phyloP scores from a whole-genome alignment of 2,329 filamentous ascomycete genomes.

The Cercospora citrullina region DNA sequence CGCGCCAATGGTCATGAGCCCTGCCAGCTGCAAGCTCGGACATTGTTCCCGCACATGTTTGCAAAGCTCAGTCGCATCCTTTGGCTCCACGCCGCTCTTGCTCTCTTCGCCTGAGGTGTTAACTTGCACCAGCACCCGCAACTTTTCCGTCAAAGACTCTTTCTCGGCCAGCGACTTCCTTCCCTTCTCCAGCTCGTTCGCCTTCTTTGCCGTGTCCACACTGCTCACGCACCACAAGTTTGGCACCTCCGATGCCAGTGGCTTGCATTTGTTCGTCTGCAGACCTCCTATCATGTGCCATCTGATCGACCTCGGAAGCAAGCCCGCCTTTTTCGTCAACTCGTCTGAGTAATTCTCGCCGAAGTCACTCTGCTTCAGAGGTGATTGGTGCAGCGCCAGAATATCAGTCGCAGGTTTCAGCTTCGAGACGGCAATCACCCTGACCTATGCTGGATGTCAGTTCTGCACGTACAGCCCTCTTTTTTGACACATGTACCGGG shows the following conservation, averaged over 20 bases:
- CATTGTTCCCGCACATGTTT: conserved; percentile 69
- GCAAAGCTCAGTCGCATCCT: conserved; percentile 63
- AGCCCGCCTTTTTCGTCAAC: conserved; percentile 76
- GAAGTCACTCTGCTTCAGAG: conserved; percentile 64
- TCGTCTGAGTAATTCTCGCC: conserved; percentile 91
- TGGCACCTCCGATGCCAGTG: conserved; percentile 75
- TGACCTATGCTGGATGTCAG: conserved; percentile 56
- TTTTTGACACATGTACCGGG: conserved; percentile 18
- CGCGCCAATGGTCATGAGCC: conserved; percentile 96
- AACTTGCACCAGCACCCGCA: conserved; percentile 85
- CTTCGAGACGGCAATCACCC: conserved; percentile 93
- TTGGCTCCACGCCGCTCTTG: conserved; percentile 80
- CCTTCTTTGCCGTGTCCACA: conserved; percentile 86
- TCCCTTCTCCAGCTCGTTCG: conserved; percentile 73
- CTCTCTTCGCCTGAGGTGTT: conserved; percentile 87
- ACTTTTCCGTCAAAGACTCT: conserved; percentile 39
- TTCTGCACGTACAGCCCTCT: conserved; percentile 1
- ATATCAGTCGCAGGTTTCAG: conserved; percentile 92
- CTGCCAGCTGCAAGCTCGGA: conserved; percentile 70
- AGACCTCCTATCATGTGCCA: conserved; percentile 98
- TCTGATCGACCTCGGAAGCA: conserved; percentile 73
- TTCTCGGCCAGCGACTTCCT: conserved; percentile 60
- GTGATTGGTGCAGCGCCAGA: conserved; percentile 69
- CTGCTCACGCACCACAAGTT: conserved; percentile 92
- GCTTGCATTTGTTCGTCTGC: conserved; percentile 91